Conservation (phyloP, 257 asterid species). For the Plectranthus barbatus region DNA sequence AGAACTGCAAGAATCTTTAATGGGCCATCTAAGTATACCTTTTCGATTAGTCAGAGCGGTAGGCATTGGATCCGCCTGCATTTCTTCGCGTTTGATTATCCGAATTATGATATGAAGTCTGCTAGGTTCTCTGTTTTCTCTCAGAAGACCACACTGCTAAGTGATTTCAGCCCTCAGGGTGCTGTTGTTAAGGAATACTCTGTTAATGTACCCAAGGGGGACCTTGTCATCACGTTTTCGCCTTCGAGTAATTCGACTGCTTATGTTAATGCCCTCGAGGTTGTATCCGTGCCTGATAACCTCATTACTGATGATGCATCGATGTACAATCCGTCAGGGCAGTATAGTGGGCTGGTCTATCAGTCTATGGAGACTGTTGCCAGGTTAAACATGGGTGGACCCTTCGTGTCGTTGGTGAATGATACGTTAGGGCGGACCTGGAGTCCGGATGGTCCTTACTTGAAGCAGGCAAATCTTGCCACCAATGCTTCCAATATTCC, state of each 20-base stretch:
- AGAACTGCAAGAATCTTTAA: constrained; percentile 53
- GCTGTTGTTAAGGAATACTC: constrained; percentile 48
- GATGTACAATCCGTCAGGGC: constrained; percentile 30
- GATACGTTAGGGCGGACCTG: constrained; percentile 74
- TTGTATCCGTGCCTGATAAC: constrained; percentile 53
- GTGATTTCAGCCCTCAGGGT: constrained; percentile 38
- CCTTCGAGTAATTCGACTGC: constrained; percentile 58
- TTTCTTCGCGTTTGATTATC: constrained; percentile 37
- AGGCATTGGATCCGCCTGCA: constrained; percentile 65
- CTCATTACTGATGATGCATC: constrained; percentile 53
- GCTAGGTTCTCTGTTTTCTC: constrained; percentile 56
- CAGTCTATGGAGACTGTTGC: constrained; percentile 56
- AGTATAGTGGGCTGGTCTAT: constrained; percentile 31
- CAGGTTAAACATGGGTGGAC: constrained; percentile 85
- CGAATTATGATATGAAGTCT: constrained; percentile 35
- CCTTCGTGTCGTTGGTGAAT: constrained; percentile 37
- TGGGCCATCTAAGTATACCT: constrained; percentile 43
- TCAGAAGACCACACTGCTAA: constrained; percentile 31
- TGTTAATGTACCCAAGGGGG: constrained; percentile 36
- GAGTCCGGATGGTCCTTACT: constrained; percentile 41
- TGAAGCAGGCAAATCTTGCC: constrained; percentile 26
- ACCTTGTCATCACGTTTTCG: constrained; percentile 46
- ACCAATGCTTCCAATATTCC: constrained; percentile 25
- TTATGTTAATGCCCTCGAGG: constrained; percentile 65
- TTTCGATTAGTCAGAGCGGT: constrained; percentile 38